Base-by-base conservation (phyloP, 2,329 filamentous ascomycete genomes). In the Fusarium subglutinans region DNA sequence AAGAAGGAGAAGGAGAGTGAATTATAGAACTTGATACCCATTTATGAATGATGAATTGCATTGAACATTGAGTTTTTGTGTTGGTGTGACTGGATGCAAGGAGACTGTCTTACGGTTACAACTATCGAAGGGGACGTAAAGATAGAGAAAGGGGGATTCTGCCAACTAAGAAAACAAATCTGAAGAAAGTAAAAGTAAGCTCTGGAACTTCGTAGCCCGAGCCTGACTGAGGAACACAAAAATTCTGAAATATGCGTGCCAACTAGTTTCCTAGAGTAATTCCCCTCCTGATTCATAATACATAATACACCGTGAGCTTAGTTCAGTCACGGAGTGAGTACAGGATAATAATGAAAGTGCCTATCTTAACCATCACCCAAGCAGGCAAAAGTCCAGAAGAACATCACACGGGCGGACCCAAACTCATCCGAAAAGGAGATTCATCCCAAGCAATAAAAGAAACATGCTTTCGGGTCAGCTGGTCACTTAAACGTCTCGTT, bases 21-120 rank as follows among this genome's bases (percentile, higher is more conserved):
- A 44, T 48, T 78, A 58, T 79, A 77, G 67, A 66, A 35, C 40
- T 48, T 75, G 74, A 79, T 78, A 78, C 74, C 75, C 68, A 53
- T 57, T 55, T 65, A 77, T 50, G 73, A 75, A 30, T 75, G 59
- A 73, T 43, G 65, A 73, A 50, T 18, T 37, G 3, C 18, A 48
- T 24, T 38, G 17, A 17, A 33, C 9, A 11, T 24, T 30, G 14
- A 17, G 8, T 26, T 24, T 33, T 3, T 20, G 9, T 22, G 12
- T 13, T 18, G 6, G 4, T 8, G 20, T 18, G 28, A 26, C 6
- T 44, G 4, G 12, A 13, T 18, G 8, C 15, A n/a, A 11, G 11
- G 8, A 22, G 44, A 15, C 8, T 35, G 33, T 35, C 33, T 1
- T 1, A 0, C 15, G 2, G 13, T 33, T 3, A 33, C 14, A 3